Evolutionary conservation across 345 rosid species (phyloP).

Genomic region (Ailanthus altissimus): DNA sequence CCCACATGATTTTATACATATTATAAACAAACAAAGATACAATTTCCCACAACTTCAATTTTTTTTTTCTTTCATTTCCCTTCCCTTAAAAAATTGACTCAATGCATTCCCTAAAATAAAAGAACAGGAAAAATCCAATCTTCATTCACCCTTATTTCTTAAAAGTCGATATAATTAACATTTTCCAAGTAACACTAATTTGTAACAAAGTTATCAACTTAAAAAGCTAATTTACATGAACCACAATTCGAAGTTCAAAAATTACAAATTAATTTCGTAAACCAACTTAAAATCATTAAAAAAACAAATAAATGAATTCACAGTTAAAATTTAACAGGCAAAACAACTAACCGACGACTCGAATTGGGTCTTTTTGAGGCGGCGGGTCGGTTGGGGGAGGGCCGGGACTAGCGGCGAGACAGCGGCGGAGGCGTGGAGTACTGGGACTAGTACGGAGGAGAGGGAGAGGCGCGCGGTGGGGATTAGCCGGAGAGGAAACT

Average conservation of each 20-base stretch:
- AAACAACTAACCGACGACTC: slow-evolving; percentile 38
- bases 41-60: background rate
- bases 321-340: too few relatives aligned
- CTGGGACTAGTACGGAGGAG: slow-evolving; percentile 15
- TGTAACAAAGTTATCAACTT: background rate
- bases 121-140: background rate
- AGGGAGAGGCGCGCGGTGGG: slow-evolving; percentile 26
- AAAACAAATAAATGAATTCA: background rate
- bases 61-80: background rate
- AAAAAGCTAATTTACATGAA: background rate
- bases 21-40: background rate
- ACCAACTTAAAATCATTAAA: background rate
- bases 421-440: slow-evolving; percentile 19
- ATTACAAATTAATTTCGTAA: background rate
- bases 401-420: slow-evolving; percentile 36
- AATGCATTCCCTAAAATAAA: background rate
- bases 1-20: background rate
- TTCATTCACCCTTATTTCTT: background rate
- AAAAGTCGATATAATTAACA: background rate
- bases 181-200: background rate
- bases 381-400: slow-evolving; percentile 51
- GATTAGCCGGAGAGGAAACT: slow-evolving; percentile 17
- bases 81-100: background rate
- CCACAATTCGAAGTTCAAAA: background rate
- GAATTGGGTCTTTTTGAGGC: slow-evolving; percentile 36